phyloP scores from a whole-genome alignment of 371 early-diverging fungal genomes.

The Capillidium heterosporum region DNA sequence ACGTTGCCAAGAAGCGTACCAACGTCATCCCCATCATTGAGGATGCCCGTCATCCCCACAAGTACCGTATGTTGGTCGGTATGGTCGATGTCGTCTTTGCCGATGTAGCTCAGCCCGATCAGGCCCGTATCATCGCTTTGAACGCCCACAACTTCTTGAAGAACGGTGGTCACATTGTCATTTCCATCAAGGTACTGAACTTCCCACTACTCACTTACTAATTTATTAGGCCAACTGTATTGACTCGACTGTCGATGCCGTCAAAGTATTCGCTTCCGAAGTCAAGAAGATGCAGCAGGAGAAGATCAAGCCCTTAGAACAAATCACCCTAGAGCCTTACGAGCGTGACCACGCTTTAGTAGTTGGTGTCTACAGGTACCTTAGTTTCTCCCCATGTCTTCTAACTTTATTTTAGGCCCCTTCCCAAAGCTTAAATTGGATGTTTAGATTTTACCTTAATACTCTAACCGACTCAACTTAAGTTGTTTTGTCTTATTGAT shows the following conservation, averaged over 20 bases:
- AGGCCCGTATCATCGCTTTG: constrained; percentile 98
- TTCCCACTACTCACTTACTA: background rate
- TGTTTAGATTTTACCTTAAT: too few species aligned
- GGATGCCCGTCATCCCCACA: constrained; percentile 99
- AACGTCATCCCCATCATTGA: constrained; percentile 99
- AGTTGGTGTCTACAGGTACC: constrained; percentile 38
- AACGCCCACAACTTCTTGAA: constrained; percentile 99
- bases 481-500: too few species aligned
- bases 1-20: constrained; percentile 99
- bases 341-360: constrained; percentile 99
- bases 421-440: constrained; percentile 3
- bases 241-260: constrained; percentile 97
- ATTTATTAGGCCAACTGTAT: constrained; percentile 88
- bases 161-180: constrained; percentile 95
- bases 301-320: constrained; percentile 98
- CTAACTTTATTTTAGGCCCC: background rate
- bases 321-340: constrained; percentile 98
- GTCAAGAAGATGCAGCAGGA: constrained; percentile 98
- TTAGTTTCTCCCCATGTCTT: background rate
- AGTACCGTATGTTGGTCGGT: constrained; percentile 99
- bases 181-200: constrained; percentile 80
- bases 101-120: constrained; percentile 99
- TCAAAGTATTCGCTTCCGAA: constrained; percentile 98
- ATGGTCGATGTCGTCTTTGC: constrained; percentile 99
- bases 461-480: too few species aligned